A percentile compares a stretch with the other conserved stretches of the same genome.
Evolutionary conservation across 176 grass and related monocot species (phyloP).

Genomic region (Aegilops speltoides): DNA sequence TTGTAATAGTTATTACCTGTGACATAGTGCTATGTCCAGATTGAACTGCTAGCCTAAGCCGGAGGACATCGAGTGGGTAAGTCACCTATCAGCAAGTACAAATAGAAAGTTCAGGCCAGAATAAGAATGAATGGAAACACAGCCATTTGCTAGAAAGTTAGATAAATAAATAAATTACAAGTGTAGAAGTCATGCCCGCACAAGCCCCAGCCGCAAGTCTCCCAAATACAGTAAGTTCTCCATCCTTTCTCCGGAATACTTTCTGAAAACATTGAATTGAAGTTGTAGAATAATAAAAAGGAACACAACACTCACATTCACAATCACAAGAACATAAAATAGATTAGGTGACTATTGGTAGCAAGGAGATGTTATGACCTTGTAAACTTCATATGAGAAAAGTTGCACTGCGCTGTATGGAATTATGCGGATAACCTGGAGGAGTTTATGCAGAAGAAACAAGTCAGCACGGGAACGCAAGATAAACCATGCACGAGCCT

Average conservation of each 20-base stretch:
- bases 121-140: background rate
- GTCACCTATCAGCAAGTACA: constrained; percentile 70
- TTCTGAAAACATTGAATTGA: constrained; percentile 52
- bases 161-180: constrained; percentile 73
- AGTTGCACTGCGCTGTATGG: constrained; percentile 93
- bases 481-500: constrained; percentile 1
- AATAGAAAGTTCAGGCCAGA: constrained; percentile 19
- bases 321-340: constrained; percentile 2
- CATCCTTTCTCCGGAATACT: constrained; percentile 81
- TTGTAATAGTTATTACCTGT: constrained; percentile 57
- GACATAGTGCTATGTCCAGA: constrained; percentile 85
- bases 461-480: constrained; percentile 18
- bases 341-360: background rate
- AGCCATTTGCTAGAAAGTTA: background rate
- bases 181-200: constrained; percentile 99
- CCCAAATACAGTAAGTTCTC: constrained; percentile 84
- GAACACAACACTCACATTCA: background rate
- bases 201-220: constrained; percentile 96
- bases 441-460: constrained; percentile 34
- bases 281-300: constrained; percentile 8
- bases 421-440: constrained; percentile 90
- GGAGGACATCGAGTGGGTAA: constrained; percentile 94
- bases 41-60: constrained; percentile 94
- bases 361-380: constrained; percentile 46
- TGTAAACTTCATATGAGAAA: constrained; percentile 99